These are phyloP conservation scores for Cucurbita moschata DNA, from an alignment of 306 rosid genomes.

Conservation along the genomic window DNA sequence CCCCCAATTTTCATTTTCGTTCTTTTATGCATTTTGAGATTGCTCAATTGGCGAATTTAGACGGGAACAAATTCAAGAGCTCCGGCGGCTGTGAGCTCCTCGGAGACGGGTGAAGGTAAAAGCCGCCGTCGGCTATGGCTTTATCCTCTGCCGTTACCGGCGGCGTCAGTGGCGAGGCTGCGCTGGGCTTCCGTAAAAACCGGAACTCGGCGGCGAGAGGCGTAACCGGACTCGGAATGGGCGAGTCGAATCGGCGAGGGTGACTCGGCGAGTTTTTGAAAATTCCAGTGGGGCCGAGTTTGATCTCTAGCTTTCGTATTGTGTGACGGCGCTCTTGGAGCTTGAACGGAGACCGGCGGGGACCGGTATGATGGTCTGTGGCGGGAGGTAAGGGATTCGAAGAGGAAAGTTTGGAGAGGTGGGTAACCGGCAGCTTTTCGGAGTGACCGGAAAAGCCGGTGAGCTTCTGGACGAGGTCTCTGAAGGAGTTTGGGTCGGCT, in stretches of 20 bases:
- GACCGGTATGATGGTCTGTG: constrained; percentile 10
- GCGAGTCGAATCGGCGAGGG: constrained; percentile 15
- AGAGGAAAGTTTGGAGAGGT: constrained; percentile 13
- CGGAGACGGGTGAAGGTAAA: constrained; percentile 33
- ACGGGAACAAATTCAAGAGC: constrained; percentile 30
- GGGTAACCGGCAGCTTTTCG: constrained; percentile 21
- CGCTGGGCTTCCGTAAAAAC: constrained; percentile 10
- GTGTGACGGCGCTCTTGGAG: constrained; percentile 36
- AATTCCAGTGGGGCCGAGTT: constrained; percentile 17
- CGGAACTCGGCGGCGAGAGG: constrained; percentile 16
- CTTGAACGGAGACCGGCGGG: constrained; percentile 36
- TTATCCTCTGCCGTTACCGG: constrained; percentile 15
- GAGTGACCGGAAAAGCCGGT: constrained; percentile 32
- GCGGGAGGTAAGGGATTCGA: constrained; percentile 1
- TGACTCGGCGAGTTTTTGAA: constrained; percentile 10
- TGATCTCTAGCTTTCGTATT: constrained; percentile 30
- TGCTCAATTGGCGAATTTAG: constrained; percentile 19
- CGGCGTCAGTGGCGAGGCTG: constrained; percentile 21
- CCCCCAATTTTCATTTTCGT: not conserved
- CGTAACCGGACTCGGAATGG: constrained; percentile 25
- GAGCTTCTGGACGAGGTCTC: constrained; percentile 34
- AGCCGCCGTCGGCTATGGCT: constrained; percentile 21
- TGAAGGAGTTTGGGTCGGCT: constrained; percentile 29
- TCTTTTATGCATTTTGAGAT: not conserved
- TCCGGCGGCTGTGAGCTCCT: constrained; percentile 25